Evolutionary conservation across 2,329 filamentous ascomycete genomes (phyloP), one percentile per base, ranked within the genome.

Genomic region (Cephalotrichum gorgonifer): DNA sequence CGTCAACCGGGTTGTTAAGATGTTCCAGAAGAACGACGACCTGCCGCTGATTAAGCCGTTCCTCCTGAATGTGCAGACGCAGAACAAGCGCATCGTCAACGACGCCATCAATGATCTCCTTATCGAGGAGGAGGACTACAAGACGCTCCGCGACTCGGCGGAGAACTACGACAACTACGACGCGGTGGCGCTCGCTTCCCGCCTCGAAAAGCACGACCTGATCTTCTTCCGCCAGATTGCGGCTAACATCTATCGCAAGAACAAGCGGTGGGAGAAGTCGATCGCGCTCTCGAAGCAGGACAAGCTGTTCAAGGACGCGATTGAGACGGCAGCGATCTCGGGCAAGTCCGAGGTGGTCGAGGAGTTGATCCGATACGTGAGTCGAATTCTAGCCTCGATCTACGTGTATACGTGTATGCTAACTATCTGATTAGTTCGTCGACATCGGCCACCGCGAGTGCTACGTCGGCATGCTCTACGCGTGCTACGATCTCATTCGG

Each of bases 91-190:
- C 56, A 87, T 88, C 47, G 93, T 98, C 62, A 98, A 98, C 69
- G 89, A 94, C 62, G 93, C 93, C 25, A 95, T 98, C 70, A 96
- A 98, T 64, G 93, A 98, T 63, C 72, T 98, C 43, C 74, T 98
- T 58, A 98, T 98, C 52, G 93, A 98, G 68, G 93, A 98, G 67
- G 94, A 98, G 64, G 94, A 98, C 65, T 91, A 98, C 78, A 97
- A 98, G 83, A 96, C 91, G 15, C 78, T 98, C 26, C 86, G 89
- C 48, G 93, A 98, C 68, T 98, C 93, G 2, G 91, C 96, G 11
- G 88, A 96, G 71, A 95, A 95, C 71, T 95, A 96, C 67, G 93
- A 98, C 75, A 98, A 98, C 71, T 98, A 97, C 63, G 94, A 98
- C 64, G 85, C 91, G 3, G 87, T 95, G 43, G 90, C 94, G 25